A percentile compares a stretch with the other conserved stretches of the same genome.
Conservation (phyloP, 306 rosid genomes). For the Cucurbita pepo region DNA sequence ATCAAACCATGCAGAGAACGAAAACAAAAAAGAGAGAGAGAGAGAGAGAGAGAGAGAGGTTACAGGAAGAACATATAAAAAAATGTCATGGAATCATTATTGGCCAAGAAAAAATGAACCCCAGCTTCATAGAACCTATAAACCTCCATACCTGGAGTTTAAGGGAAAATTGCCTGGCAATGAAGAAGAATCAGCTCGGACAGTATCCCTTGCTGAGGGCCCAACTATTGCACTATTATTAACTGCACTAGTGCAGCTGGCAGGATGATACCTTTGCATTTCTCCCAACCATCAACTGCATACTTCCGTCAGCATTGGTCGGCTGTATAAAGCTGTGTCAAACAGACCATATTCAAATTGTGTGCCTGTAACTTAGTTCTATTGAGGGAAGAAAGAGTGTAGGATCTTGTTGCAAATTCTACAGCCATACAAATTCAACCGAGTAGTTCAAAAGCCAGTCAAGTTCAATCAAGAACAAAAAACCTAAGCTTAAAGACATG, state of each 20-base stretch:
- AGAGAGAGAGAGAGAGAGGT: neutral
- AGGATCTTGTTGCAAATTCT: neutral
- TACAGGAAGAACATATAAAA: neutral
- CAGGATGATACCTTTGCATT: slow-evolving; percentile 84
- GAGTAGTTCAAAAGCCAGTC: neutral
- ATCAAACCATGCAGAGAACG: neutral
- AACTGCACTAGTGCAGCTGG: slow-evolving; percentile 90
- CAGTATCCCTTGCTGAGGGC: slow-evolving; percentile 61
- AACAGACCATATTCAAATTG: slow-evolving; percentile 30
- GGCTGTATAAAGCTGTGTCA: slow-evolving; percentile 22
- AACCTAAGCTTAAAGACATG: neutral
- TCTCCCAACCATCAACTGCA: slow-evolving; percentile 75
- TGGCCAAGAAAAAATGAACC: neutral
- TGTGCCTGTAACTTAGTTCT: neutral
- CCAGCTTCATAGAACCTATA: neutral
- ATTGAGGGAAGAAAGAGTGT: neutral
- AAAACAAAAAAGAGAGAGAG: no score
- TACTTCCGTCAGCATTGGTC: slow-evolving; percentile 71
- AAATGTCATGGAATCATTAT: neutral
- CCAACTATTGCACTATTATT: slow-evolving; percentile 58
- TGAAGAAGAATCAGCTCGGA: slow-evolving; percentile 71
- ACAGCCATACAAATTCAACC: neutral
- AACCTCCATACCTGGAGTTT: slow-evolving; percentile 50
- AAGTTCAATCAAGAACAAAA: neutral
- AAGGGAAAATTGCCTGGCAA: slow-evolving; percentile 47